Conservation (phyloP, 108 stramenopile genomes). For the Pseudonitzschia delicatissima region DNA sequence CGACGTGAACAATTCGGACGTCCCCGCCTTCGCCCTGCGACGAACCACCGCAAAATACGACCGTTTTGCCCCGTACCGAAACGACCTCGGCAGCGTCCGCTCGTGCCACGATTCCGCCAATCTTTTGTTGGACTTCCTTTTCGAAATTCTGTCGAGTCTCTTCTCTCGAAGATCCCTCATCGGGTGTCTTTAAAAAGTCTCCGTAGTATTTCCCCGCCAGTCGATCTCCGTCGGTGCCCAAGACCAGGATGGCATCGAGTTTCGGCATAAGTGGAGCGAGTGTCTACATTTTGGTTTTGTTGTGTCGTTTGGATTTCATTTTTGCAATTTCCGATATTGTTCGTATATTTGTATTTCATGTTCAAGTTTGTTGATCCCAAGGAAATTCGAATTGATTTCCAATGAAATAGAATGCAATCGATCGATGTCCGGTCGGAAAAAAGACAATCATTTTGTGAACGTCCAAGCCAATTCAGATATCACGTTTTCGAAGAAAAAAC, state of each 20-base stretch:
- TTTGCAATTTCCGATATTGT: no score
- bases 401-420: no score
- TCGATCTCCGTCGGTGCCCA: constrained; percentile 82
- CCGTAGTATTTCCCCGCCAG: constrained; percentile 88
- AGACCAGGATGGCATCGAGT: constrained; percentile 83
- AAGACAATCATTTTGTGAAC: no score
- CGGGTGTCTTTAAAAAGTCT: constrained; percentile 51
- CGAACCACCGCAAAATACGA: constrained; percentile 74
- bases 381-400: no score
- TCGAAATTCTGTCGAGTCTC: constrained; percentile 64
- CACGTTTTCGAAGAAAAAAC: no score
- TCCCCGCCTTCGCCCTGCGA: constrained; percentile 37
- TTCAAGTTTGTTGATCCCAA: no score
- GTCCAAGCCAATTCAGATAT: no score
- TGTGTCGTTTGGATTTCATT: no score
- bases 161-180: constrained; percentile 48
- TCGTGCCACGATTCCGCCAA: constrained; percentile 66
- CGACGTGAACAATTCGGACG: constrained; percentile 80
- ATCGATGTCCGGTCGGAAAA: no score
- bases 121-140: constrained; percentile 73
- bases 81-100: constrained; percentile 87
- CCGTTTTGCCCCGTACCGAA: constrained; percentile 66
- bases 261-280: constrained; percentile 81
- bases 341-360: no score
- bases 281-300: neutral